Evolutionary conservation across 2,329 filamentous ascomycete genomes (phyloP).

Genomic region (Sphaerulina populicola): DNA sequence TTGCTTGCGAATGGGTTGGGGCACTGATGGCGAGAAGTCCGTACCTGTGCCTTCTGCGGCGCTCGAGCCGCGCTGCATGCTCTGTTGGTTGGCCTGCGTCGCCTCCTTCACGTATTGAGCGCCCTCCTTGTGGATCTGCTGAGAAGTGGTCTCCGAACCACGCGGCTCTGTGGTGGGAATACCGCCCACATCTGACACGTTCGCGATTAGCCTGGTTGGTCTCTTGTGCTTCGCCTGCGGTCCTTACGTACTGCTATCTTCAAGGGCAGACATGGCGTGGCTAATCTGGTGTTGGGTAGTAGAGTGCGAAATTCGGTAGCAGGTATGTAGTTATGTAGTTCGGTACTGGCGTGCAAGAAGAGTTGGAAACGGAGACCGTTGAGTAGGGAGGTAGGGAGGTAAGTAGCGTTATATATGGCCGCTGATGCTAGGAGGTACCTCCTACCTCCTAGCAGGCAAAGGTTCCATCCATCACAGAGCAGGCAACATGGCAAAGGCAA

Average conservation of each 20-base stretch:
- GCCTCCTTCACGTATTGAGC: slow-evolving; percentile 21
- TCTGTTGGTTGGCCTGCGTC: slow-evolving; percentile 7
- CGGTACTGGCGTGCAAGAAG: background rate
- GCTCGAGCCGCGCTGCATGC: background rate
- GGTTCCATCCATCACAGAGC: slow-evolving; percentile 9
- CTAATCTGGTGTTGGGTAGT: background rate
- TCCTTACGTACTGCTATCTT: slow-evolving; percentile 4
- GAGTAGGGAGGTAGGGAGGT: background rate
- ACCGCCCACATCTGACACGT: slow-evolving; percentile 5
- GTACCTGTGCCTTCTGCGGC: slow-evolving; percentile 10
- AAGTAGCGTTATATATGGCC: too few species aligned
- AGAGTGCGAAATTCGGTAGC: background rate
- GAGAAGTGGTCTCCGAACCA: background rate
- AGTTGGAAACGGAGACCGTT: too few species aligned
- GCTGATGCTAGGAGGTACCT: background rate
- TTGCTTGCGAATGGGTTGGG: slow-evolving; percentile 6
- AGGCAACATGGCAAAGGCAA: background rate
- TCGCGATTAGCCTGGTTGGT: background rate
- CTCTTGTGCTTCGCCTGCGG: background rate
- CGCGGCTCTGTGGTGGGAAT: slow-evolving; percentile 2
- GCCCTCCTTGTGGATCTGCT: slow-evolving; percentile 20
- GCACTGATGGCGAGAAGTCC: background rate
- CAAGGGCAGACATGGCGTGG: slow-evolving; percentile 4
- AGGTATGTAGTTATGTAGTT: too few species aligned
- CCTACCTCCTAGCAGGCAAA: slow-evolving; percentile 1